These are phyloP conservation scores for Pichia sp. DNA, from an alignment of 1,139 yeast species.

Conservation along the genomic window DNA sequence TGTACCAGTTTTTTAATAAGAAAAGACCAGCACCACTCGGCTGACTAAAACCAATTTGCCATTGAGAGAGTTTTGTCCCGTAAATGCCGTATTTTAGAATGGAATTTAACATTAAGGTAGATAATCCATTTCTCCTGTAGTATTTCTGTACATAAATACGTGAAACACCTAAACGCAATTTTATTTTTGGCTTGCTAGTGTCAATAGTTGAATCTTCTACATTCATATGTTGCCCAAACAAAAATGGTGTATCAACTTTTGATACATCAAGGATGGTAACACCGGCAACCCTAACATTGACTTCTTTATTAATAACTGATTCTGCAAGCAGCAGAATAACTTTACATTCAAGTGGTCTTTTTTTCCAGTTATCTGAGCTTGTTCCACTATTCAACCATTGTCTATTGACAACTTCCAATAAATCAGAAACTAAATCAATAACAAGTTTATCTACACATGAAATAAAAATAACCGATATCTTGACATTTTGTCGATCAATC, in stretches of 20 bases:
- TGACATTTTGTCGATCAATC: neutral
- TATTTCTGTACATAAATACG: constrained; percentile 56
- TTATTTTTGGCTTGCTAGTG: constrained; percentile 29
- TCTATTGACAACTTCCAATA: constrained; percentile 3
- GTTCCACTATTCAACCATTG: constrained; percentile 6
- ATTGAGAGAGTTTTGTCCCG: constrained; percentile 40
- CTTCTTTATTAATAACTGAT: neutral
- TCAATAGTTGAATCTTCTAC: constrained; percentile 30
- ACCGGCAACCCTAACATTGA: constrained; percentile 39
- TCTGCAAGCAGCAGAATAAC: constrained; percentile 2
- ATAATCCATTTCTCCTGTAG: constrained; percentile 50
- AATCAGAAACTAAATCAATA: neutral
- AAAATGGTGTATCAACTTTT: neutral
- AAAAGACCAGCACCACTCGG: constrained; percentile 58
- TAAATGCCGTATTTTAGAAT: constrained; percentile 42
- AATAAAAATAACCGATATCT: constrained; percentile 26
- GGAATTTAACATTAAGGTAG: constrained; percentile 36
- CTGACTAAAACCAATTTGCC: constrained; percentile 61
- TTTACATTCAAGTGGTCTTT: constrained; percentile 1
- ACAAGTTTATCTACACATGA: constrained; percentile 8
- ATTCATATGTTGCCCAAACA: constrained; percentile 45
- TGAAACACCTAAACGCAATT: constrained; percentile 45
- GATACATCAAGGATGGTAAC: constrained; percentile 41
- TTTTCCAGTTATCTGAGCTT: constrained; percentile 3
- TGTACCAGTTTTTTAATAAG: constrained; percentile 45